Evolutionary conservation across 345 rosid species (phyloP).

Genomic region (Erysimum cheiranthoides): DNA sequence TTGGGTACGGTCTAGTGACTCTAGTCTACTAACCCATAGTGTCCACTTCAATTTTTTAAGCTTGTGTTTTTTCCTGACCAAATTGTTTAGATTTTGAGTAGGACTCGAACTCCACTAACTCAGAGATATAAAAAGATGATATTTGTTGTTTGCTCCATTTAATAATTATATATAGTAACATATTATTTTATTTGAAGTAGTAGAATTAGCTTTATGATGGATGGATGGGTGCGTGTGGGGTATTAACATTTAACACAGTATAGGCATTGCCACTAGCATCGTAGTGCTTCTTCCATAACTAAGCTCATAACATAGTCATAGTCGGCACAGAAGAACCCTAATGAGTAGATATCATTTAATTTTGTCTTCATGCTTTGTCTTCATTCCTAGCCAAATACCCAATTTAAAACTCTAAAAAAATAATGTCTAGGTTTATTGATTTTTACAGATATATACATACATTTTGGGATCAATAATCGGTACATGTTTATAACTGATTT

Average conservation of each 20-base stretch:
- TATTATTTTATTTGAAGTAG: constrained; percentile 7
- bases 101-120: constrained; percentile 41
- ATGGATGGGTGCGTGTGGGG: constrained; percentile 45
- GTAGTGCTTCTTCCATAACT: constrained; percentile 43
- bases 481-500: not conserved
- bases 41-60: not conserved
- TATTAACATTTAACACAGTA: constrained; percentile 38
- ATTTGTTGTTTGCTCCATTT: constrained; percentile 38
- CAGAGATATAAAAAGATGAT: constrained; percentile 38
- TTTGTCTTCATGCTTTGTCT: constrained; percentile 18
- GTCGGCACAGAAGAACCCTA: constrained; percentile 17
- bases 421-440: constrained; percentile 5
- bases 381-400: constrained; percentile 4
- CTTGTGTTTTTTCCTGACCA: constrained; percentile 1
- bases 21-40: constrained; percentile 1
- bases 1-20: not conserved
- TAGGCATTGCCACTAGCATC: constrained; percentile 42
- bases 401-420: not conserved
- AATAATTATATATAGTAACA: constrained; percentile 12
- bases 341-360: constrained; percentile 21
- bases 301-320: constrained; percentile 32
- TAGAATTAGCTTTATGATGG: constrained; percentile 27
- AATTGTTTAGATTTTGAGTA: constrained; percentile 23
- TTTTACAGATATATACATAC: not conserved
- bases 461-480: not conserved